phyloP scores from a whole-genome alignment of 2,329 filamentous ascomycete species.

The Colletotrichum filicis region DNA sequence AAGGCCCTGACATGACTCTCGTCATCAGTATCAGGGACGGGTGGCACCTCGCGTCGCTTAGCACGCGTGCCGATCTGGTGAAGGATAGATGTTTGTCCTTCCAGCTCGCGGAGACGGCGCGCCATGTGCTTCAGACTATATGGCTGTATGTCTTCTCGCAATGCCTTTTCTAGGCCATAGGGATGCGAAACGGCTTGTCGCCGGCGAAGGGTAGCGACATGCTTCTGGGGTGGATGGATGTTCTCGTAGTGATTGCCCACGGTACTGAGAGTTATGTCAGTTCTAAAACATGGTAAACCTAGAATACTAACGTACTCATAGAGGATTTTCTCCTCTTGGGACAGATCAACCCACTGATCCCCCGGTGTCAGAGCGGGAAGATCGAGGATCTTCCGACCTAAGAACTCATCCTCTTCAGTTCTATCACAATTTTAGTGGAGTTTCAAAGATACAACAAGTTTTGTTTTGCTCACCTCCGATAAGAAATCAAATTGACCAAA shows the following conservation, averaged over 20 bases:
- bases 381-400: conserved; percentile 40
- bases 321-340: conserved; percentile 40
- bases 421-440: conserved; percentile 29
- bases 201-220: neutral
- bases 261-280: neutral
- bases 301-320: conserved; percentile 38
- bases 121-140: neutral
- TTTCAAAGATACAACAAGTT: neutral
- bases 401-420: conserved; percentile 41
- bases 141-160: conserved; percentile 27
- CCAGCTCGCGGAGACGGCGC: neutral
- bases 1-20: too few species aligned
- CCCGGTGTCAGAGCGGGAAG: conserved; percentile 35
- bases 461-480: conserved; percentile 6
- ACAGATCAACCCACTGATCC: conserved; percentile 41
- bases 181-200: conserved; percentile 41
- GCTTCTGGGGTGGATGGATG: neutral
- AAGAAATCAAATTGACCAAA: conserved; percentile 22
- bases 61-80: conserved; percentile 13
- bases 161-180: conserved; percentile 42
- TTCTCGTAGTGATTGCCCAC: neutral
- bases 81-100: neutral
- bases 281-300: neutral
- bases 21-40: too few species aligned
- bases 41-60: neutral